Evolutionary conservation across 805 yeast genomes (phyloP).

Genomic region (Lachancea cidri): DNA sequence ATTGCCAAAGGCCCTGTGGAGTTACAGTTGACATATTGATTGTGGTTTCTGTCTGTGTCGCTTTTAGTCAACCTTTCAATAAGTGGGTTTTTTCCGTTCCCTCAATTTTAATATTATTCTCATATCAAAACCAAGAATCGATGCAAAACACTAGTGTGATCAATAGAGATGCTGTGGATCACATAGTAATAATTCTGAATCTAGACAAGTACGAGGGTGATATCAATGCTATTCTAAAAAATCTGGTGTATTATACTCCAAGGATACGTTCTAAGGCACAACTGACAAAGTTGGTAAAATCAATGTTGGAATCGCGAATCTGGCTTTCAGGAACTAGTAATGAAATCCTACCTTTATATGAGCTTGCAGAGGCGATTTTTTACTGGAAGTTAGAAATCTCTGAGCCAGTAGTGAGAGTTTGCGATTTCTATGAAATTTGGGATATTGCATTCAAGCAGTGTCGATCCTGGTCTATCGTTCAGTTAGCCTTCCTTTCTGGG

Average conservation of each 20-base stretch:
- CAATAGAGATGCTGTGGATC: conserved; percentile 5
- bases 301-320: conserved; percentile 13
- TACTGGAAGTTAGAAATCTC: conserved; percentile 30
- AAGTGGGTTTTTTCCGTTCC: background rate
- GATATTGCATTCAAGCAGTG: conserved; percentile 13
- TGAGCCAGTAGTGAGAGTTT: conserved; percentile 23
- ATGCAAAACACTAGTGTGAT: background rate
- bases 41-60: background rate
- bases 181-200: conserved; percentile 4
- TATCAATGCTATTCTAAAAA: conserved; percentile 13
- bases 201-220: background rate
- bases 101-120: background rate
- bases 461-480: conserved; percentile 18
- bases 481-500: conserved; percentile 24
- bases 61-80: background rate
- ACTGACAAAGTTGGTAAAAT: conserved; percentile 12
- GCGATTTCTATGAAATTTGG: conserved; percentile 24
- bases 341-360: conserved; percentile 12
- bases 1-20: conserved; percentile 19
- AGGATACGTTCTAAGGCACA: conserved; percentile 13
- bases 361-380: conserved; percentile 19
- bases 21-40: conserved; percentile 18
- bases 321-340: conserved; percentile 8
- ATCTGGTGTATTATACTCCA: conserved; percentile 27
- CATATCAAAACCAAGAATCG: no score